Conservation (phyloP, 2,329 filamentous ascomycete genomes). For the Penicillium polonicum region DNA sequence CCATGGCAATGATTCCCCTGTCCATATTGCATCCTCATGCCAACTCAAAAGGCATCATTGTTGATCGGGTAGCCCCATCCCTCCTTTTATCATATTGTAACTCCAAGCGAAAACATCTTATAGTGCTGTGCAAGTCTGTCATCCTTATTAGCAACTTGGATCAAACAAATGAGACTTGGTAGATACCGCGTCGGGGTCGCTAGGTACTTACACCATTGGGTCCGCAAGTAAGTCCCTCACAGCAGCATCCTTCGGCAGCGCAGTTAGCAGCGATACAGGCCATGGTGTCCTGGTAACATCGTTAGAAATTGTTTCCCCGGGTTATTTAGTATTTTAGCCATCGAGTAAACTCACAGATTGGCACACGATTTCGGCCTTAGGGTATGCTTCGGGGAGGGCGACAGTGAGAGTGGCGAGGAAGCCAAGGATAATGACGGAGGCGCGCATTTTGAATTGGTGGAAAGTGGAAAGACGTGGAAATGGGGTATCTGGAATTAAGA, state of each 20-base stretch:
- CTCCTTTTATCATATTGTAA: background rate
- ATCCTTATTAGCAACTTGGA: background rate
- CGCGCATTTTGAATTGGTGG: conserved; percentile 12
- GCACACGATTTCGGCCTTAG: conserved; percentile 3
- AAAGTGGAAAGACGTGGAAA: background rate
- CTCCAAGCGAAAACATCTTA: background rate
- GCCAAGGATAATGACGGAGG: conserved; percentile 15
- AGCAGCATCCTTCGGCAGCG: conserved; percentile 1
- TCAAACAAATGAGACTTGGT: too few relatives aligned
- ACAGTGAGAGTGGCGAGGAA: conserved; percentile 15
- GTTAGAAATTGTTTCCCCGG: background rate
- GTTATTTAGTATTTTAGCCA: background rate
- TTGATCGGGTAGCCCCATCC: background rate
- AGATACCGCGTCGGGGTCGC: background rate
- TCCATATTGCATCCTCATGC: background rate
- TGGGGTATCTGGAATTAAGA: conserved; percentile 1
- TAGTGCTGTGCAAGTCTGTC: conserved; percentile 1
- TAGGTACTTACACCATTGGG: conserved; percentile 7
- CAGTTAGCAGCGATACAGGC: conserved; percentile 4
- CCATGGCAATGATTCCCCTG: background rate
- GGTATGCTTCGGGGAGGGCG: conserved; percentile 15
- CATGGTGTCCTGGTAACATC: background rate
- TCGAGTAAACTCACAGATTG: conserved; percentile 2
- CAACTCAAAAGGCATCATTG: background rate
- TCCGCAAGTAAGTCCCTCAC: conserved; percentile 7